Evolutionary conservation across 768 basidiomycete species (phyloP).

Genomic region (Serendipita vermifera): DNA sequence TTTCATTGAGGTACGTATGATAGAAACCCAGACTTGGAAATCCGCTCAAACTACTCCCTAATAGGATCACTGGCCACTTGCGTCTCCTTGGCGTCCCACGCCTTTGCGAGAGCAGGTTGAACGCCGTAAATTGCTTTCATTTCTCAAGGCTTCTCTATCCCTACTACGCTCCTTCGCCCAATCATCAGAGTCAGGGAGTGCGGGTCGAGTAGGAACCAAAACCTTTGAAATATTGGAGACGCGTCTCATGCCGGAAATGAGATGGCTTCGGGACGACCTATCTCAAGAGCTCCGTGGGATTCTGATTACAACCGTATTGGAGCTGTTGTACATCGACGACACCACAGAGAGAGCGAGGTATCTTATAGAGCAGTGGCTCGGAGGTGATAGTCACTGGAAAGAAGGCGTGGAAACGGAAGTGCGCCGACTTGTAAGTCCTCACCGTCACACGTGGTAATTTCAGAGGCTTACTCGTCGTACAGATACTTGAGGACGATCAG

Average conservation of each 20-base stretch:
- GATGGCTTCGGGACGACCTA: slow-evolving; percentile 25
- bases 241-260: slow-evolving; percentile 38
- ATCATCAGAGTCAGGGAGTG: slow-evolving; percentile 6
- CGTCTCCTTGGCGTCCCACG: slow-evolving; percentile 25
- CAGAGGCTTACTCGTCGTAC: not conserved
- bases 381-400: not conserved
- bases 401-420: not conserved
- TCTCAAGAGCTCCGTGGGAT: slow-evolving; percentile 27
- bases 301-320: slow-evolving; percentile 32
- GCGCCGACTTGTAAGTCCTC: not conserved
- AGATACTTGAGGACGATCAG: not conserved
- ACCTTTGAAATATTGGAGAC: slow-evolving; percentile 31
- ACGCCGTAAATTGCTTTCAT: slow-evolving; percentile 33
- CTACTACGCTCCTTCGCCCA: slow-evolving; percentile 19
- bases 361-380: not conserved
- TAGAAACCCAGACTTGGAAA: not conserved
- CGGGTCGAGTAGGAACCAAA: slow-evolving; percentile 19
- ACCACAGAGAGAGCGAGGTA: not conserved
- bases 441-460: not conserved
- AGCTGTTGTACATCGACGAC: not conserved
- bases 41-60: not conserved
- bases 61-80: slow-evolving; percentile 40
- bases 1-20: slow-evolving; percentile 34
- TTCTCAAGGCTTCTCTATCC: slow-evolving; percentile 25
- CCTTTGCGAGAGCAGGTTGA: slow-evolving; percentile 36